Evolutionary conservation across 768 basidiomycete genomes (phyloP).

Genomic region (Lepiota subincarnata): DNA sequence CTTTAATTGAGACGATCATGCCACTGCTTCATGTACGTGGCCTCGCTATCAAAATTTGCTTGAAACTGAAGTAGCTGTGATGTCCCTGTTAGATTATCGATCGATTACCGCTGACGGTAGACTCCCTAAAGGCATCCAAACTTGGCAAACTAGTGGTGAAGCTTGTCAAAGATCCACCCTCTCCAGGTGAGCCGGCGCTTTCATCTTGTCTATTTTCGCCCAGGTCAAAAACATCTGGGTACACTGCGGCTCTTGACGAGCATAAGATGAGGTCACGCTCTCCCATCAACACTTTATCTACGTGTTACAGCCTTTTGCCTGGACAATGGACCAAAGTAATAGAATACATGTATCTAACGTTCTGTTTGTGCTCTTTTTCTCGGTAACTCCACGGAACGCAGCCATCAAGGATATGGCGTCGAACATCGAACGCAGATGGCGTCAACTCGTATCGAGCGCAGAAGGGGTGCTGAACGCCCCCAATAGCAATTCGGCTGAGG

Average conservation of each 20-base stretch:
- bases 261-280: conserved; percentile 12
- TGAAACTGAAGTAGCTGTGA: conserved; percentile 9
- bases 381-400: conserved; percentile 36
- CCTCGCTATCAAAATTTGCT: conserved; percentile 3
- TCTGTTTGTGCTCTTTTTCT: conserved; percentile 37
- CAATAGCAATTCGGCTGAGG: conserved; percentile 54
- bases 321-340: conserved; percentile 33
- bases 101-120: conserved; percentile 71
- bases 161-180: conserved; percentile 69
- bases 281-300: conserved; percentile 18
- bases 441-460: conserved; percentile 47
- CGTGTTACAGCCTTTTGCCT: conserved; percentile 15
- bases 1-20: conserved; percentile 76
- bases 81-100: conserved; percentile 65
- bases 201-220: conserved; percentile 12
- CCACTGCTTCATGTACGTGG: conserved; percentile 78
- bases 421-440: conserved; percentile 84
- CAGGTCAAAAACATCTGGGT: conserved; percentile 8
- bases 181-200: conserved; percentile 65
- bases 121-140: conserved; percentile 65
- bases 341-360: conserved; percentile 69
- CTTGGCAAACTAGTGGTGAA: conserved; percentile 78
- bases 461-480: conserved; percentile 35
- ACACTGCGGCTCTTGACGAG: conserved; percentile 10
- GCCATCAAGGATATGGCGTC: conserved; percentile 93